These are phyloP conservation scores for Populus trichocarpa DNA, from an alignment of 441 rosid species.

Conservation along the genomic window DNA sequence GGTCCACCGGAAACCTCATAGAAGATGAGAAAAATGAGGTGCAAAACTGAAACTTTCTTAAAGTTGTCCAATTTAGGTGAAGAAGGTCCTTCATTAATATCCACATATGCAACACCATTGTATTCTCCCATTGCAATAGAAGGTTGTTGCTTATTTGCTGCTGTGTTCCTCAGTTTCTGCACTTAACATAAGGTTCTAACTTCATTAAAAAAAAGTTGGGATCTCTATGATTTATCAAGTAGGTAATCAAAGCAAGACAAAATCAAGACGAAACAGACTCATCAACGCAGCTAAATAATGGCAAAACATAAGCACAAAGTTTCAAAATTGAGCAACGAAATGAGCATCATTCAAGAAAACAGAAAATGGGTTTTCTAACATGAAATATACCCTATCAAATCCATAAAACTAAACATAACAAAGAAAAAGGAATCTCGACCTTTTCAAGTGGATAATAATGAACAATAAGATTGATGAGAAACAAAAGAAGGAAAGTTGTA, in stretches of 20 bases:
- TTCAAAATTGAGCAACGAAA: background rate
- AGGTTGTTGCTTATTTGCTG: conserved; percentile 14
- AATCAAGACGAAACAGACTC: background rate
- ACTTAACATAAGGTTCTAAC: background rate
- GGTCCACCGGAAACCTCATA: conserved; percentile 77
- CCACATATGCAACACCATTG: conserved; percentile 17
- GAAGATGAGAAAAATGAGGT: conserved; percentile 63
- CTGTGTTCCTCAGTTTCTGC: conserved; percentile 38
- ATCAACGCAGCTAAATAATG: background rate
- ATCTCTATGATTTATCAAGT: background rate
- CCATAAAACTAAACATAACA: background rate
- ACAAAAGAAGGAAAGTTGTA: background rate
- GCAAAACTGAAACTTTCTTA: conserved; percentile 54
- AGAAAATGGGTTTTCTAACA: background rate
- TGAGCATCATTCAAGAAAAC: background rate
- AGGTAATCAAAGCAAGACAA: background rate
- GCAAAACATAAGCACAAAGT: background rate
- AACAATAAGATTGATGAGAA: background rate
- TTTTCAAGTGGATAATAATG: background rate
- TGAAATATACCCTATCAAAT: background rate
- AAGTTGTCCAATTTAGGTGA: conserved; percentile 34
- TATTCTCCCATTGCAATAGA: conserved; percentile 35
- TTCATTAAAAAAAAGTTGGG: background rate
- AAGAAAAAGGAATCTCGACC: background rate
- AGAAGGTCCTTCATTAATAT: conserved; percentile 14